Percentiles rank a stretch among this genome's conserved stretches.
phyloP scores from a whole-genome alignment of 345 rosid species.

The Eucalyptus viminalis region DNA sequence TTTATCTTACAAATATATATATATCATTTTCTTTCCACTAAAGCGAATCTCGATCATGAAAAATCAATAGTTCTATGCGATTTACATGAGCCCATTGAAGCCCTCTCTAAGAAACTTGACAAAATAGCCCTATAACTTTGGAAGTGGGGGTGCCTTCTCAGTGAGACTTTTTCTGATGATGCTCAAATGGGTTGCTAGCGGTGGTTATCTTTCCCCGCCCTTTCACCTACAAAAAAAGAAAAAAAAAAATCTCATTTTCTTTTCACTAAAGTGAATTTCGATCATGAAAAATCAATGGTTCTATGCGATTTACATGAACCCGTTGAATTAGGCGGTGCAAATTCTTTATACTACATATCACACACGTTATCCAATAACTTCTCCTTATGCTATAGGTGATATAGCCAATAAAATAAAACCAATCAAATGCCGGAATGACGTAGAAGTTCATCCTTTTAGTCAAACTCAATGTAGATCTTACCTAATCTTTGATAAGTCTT shows the following conservation, averaged over 20 bases:
- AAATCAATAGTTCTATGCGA: no score
- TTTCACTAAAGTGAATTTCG: neutral
- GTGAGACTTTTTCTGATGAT: rapidly evolving
- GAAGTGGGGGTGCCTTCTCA: no score
- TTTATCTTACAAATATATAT: neutral
- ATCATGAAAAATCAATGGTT: neutral
- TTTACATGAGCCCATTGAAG: no score
- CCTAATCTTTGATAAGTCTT: neutral
- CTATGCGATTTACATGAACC: neutral
- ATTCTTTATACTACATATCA: neutral
- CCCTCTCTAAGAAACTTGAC: neutral
- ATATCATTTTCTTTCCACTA: no score
- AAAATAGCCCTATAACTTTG: no score
- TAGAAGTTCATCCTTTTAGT: neutral
- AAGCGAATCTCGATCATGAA: no score
- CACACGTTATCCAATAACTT: rapidly evolving
- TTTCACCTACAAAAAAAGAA: neutral
- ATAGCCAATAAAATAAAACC: neutral
- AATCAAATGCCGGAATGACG: neutral
- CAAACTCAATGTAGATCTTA: neutral
- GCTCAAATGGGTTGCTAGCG: rapidly evolving
- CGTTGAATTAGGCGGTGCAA: neutral
- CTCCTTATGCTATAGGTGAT: neutral
- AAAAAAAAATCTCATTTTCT: no score
- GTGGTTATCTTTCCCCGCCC: rapidly evolving